These are phyloP conservation scores for Amylocystis lapponica DNA, from an alignment of 768 basidiomycete species.

Conservation along the genomic window DNA sequence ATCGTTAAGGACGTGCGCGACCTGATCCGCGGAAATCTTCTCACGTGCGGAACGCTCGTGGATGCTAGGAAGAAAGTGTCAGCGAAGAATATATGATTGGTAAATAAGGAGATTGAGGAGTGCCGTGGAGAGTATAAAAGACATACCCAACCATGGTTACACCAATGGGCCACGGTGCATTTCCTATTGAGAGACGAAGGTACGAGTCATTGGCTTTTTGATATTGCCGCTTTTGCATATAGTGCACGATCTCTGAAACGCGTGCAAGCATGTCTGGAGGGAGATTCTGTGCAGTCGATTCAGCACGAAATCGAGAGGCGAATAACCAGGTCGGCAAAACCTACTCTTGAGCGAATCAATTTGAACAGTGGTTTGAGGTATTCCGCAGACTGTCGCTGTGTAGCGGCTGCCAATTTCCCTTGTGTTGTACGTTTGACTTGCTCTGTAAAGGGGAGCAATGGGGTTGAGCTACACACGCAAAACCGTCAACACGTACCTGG, in stretches of 20 bases:
- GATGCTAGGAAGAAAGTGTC: constrained; percentile 46
- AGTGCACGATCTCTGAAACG: constrained; percentile 90
- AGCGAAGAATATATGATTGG: neutral
- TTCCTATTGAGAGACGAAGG: constrained; percentile 93
- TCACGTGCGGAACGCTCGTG: constrained; percentile 97
- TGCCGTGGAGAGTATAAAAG: neutral
- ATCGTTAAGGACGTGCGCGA: constrained; percentile 97
- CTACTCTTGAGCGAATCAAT: constrained; percentile 76
- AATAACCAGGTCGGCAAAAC: neutral
- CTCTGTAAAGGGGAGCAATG: constrained; percentile 38
- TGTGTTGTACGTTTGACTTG: constrained; percentile 82
- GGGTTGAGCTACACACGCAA: constrained; percentile 1
- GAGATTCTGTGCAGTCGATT: constrained; percentile 45
- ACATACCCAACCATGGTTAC: constrained; percentile 98
- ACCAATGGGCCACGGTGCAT: constrained; percentile 99
- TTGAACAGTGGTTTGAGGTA: constrained; percentile 98
- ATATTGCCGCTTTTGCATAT: constrained; percentile 96
- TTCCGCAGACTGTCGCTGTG: constrained; percentile 91
- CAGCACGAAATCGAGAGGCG: neutral
- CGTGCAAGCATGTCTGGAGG: constrained; percentile 79
- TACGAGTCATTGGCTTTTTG: constrained; percentile 97
- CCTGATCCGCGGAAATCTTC: constrained; percentile 95
- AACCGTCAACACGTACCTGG: constrained; percentile 52
- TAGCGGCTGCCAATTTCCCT: constrained; percentile 92
- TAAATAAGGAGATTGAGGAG: neutral